These are phyloP conservation scores for Pseudogymnoascus sp. DNA, from an alignment of 2,329 filamentous ascomycete genomes.

Conservation along the genomic window DNA sequence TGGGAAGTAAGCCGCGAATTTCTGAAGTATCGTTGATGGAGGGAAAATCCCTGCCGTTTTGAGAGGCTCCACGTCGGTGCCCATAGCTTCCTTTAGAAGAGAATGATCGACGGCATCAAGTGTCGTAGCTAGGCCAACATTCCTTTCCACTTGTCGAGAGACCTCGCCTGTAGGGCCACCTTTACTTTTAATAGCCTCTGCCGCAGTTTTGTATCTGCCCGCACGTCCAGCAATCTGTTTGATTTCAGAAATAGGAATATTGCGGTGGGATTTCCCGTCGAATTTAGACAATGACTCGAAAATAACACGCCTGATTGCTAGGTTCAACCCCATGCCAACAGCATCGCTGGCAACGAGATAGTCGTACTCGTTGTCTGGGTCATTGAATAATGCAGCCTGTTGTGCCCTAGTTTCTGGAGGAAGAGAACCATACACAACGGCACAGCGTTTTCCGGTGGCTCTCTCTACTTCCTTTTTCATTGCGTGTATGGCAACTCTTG, in stretches of 20 bases:
- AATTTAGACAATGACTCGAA: constrained; percentile 73
- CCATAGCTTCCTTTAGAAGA: constrained; percentile 54
- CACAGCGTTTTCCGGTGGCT: constrained; percentile 68
- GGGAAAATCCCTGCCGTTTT: constrained; percentile 65
- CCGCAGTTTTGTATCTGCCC: constrained; percentile 71
- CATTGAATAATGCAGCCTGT: constrained; percentile 89
- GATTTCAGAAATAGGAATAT: constrained; percentile 64
- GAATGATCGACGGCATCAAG: constrained; percentile 62
- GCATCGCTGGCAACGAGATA: constrained; percentile 90
- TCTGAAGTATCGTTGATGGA: constrained; percentile 59
- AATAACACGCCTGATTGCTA: constrained; percentile 84
- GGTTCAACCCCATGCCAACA: constrained; percentile 93
- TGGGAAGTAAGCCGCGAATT: constrained; percentile 75
- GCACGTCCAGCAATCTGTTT: constrained; percentile 94
- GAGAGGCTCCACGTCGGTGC: constrained; percentile 54
- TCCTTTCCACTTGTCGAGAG: constrained; percentile 12
- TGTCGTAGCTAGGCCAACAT: constrained; percentile 67
- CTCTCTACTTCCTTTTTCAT: constrained; percentile 72
- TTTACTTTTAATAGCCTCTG: constrained; percentile 37
- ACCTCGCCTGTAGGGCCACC: not conserved
- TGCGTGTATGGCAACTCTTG: constrained; percentile 69
- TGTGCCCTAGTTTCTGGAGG: constrained; percentile 88
- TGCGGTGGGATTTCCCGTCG: constrained; percentile 39
- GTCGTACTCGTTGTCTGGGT: constrained; percentile 92
- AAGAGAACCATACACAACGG: constrained; percentile 84